A percentile compares a stretch with the other conserved stretches of the same genome.
phyloP scores from a whole-genome alignment of 371 early-diverging fungal genomes.

The Mortierella polycephala region DNA sequence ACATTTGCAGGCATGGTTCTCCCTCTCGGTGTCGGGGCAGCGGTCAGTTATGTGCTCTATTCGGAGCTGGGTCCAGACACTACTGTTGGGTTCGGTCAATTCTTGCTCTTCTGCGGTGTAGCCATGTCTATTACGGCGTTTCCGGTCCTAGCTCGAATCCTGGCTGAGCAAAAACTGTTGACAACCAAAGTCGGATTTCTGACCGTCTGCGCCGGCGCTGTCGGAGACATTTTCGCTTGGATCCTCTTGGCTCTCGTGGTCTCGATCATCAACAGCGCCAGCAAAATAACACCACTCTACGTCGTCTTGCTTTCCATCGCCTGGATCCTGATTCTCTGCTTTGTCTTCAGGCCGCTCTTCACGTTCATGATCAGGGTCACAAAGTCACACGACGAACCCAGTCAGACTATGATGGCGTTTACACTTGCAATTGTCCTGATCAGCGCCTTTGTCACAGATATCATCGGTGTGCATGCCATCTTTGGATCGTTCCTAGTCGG shows the following conservation, averaged over 20 bases:
- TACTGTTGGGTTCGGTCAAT: slow-evolving; percentile 70
- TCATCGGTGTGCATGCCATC: slow-evolving; percentile 91
- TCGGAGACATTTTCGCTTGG: slow-evolving; percentile 93
- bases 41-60: slow-evolving; percentile 76
- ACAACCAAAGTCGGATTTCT: slow-evolving; percentile 86
- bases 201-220: slow-evolving; percentile 87
- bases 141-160: slow-evolving; percentile 92
- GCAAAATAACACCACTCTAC: slow-evolving; percentile 75
- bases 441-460: slow-evolving; percentile 85
- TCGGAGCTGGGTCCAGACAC: slow-evolving; percentile 57
- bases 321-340: slow-evolving; percentile 69
- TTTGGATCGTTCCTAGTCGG: slow-evolving; percentile 94
- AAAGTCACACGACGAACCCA: slow-evolving; percentile 68
- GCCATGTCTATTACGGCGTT: slow-evolving; percentile 95
- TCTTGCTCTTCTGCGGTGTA: slow-evolving; percentile 85
- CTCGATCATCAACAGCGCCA: slow-evolving; percentile 75
- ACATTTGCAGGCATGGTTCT: slow-evolving; percentile 78
- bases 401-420: slow-evolving; percentile 72
- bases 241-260: slow-evolving; percentile 84
- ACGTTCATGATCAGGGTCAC: slow-evolving; percentile 59
- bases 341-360: slow-evolving; percentile 68
- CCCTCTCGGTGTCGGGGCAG: slow-evolving; percentile 80
- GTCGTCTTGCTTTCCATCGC: slow-evolving; percentile 73
- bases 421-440: slow-evolving; percentile 69
- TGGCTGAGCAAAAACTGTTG: slow-evolving; percentile 87